These are phyloP conservation scores for Phytophthora sp. DNA, from an alignment of 352 stramenopile genomes.

Conservation along the genomic window DNA sequence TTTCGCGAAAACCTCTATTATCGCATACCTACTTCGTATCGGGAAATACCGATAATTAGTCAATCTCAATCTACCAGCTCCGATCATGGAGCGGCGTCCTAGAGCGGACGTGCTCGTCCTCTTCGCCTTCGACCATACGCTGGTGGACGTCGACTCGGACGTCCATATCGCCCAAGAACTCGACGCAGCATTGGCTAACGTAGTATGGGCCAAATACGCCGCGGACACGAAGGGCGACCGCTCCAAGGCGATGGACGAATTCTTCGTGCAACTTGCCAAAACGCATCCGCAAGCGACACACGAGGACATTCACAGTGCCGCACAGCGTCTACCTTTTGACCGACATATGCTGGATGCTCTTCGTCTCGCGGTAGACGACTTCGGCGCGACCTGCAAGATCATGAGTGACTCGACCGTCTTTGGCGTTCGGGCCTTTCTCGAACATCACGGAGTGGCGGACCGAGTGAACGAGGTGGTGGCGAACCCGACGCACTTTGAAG, in stretches of 20 bases:
- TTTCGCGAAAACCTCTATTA: neutral
- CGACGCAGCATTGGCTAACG: constrained; percentile 33
- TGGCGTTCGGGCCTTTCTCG: constrained; percentile 54
- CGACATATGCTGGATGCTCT: constrained; percentile 56
- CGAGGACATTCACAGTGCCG: constrained; percentile 31
- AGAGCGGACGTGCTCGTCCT: constrained; percentile 45
- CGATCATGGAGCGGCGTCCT: neutral
- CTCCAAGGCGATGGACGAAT: constrained; percentile 39
- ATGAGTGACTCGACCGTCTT: constrained; percentile 61
- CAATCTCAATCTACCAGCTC: too few relatives aligned
- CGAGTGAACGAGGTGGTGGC: constrained; percentile 46
- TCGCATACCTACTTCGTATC: too few relatives aligned
- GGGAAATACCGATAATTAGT: too few relatives aligned
- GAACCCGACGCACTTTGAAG: constrained; percentile 42
- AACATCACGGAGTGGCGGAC: constrained; percentile 29
- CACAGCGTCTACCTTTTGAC: constrained; percentile 42
- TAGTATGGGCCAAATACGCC: constrained; percentile 20
- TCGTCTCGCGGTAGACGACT: constrained; percentile 36
- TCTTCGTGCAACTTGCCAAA: constrained; percentile 35
- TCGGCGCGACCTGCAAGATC: constrained; percentile 45
- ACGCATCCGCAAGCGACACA: constrained; percentile 31
- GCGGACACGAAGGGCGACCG: constrained; percentile 21
- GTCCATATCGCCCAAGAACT: constrained; percentile 41
- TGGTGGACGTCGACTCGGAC: constrained; percentile 59
- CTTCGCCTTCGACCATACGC: constrained; percentile 56